These are phyloP conservation scores for Magnolia officinalis DNA, from an alignment of 164 flowering plant species.

Conservation along the genomic window DNA sequence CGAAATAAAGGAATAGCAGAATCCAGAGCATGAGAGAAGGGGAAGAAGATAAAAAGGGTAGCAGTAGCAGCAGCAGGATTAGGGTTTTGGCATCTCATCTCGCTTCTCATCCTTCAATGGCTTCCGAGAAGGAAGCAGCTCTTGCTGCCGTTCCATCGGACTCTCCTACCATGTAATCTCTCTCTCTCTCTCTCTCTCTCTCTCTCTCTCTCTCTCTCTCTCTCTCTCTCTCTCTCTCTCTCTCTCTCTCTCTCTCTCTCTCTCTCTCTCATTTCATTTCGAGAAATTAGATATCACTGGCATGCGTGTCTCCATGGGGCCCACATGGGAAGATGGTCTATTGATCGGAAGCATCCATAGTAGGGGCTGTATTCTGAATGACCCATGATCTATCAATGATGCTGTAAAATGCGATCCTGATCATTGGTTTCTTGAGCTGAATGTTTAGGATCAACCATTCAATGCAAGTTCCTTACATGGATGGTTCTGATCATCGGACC, in stretches of 20 bases:
- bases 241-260: not conserved
- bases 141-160: slow-evolving; percentile 9
- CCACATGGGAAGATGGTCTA: not conserved
- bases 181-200: not conserved
- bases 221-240: not conserved
- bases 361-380: not conserved
- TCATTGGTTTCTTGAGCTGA: not conserved
- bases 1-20: not conserved
- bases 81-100: slow-evolving; percentile 17
- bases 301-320: not conserved
- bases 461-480: no score
- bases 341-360: not conserved
- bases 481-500: no score
- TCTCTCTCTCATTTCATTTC: not conserved
- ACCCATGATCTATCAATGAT: not conserved
- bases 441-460: no score
- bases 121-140: slow-evolving; percentile 18
- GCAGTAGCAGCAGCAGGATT: slow-evolving; percentile 6
- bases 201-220: not conserved
- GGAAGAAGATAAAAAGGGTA: not conserved
- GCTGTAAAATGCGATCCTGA: not conserved
- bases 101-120: slow-evolving; percentile 4
- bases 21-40: not conserved
- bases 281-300: not conserved
- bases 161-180: slow-evolving; percentile 12